Evolutionary conservation across 768 basidiomycete species (phyloP), one percentile per base, ranked within the genome.

Genomic region (Suillus discolor): DNA sequence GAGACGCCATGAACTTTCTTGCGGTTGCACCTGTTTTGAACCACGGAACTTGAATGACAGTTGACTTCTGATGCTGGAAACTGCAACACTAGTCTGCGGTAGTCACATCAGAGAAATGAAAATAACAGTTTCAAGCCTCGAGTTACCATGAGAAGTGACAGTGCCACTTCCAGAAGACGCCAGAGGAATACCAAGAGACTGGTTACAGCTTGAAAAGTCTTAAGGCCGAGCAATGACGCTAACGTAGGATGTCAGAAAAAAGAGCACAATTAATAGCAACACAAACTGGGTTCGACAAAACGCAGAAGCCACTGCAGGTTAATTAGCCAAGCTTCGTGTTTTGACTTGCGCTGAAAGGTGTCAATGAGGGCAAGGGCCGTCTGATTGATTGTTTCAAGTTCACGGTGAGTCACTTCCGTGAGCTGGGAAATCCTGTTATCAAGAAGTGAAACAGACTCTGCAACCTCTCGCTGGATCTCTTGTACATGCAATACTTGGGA

Each of bases 361-460:
- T 74, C 70, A 42, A 69, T 76, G 31, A 78, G 64, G 3, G 68
- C 66, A 54, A 66, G 68, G 4, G 82, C 78, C 25, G 87, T 83
- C 23, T 72, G 78, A 57, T 83, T 85, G 62, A 89, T 81, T 64
- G 78, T 79, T 62, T 79, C 75, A 44, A 88, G 73, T 67, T 85
- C 84, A 18, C 68, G 64, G 25, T 78, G 79, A 3, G 84, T 78
- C 12, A 76, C 78, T 39, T 71, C 69, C 1, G 81, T 78, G 25
- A 87, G 72, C 13, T 76, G 72, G 9, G 75, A 67, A 31, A 88
- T 68, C 0, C 77, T 73, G 25, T 74, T 70, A 12, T 71, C 73
- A 11, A 88, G 78, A 12, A 70, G 69, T 18, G 68, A 62, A 55
- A 81, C 80, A 25, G 82, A 78, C 41, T 70, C 63, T 8, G 77